These are phyloP conservation scores for Diplodia intermedia DNA, from an alignment of 2,329 filamentous ascomycete species.

Conservation along the genomic window DNA sequence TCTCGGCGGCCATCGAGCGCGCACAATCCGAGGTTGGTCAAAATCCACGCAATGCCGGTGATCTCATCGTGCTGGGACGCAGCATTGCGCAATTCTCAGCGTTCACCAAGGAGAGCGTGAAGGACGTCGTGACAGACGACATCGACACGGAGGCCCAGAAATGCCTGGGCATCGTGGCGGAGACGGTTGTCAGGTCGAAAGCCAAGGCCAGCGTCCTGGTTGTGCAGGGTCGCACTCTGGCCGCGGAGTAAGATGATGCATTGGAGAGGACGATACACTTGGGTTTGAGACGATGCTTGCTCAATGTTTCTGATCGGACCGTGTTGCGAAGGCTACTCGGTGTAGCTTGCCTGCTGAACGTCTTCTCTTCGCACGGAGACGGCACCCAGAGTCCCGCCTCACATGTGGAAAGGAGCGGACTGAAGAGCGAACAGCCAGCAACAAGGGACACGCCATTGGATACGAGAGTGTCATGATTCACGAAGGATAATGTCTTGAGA, in stretches of 20 bases:
- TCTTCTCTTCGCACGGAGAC: neutral
- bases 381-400: neutral
- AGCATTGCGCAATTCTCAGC: slow-evolving; percentile 38
- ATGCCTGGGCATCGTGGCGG: slow-evolving; percentile 63
- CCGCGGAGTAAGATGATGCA: neutral
- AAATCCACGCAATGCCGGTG: slow-evolving; percentile 69
- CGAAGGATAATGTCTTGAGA: slow-evolving; percentile 3
- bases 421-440: slow-evolving; percentile 12
- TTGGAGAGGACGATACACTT: neutral
- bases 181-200: slow-evolving; percentile 64
- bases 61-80: slow-evolving; percentile 72
- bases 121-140: slow-evolving; percentile 38
- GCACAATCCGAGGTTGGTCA: slow-evolving; percentile 67
- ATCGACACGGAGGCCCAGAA: slow-evolving; percentile 53
- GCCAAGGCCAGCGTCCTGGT: slow-evolving; percentile 73
- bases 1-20: slow-evolving; percentile 58
- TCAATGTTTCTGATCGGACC: neutral
- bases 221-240: slow-evolving; percentile 59
- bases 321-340: neutral
- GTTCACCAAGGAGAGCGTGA: slow-evolving; percentile 35
- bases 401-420: neutral
- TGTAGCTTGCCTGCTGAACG: neutral
- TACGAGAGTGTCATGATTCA: slow-evolving; percentile 10
- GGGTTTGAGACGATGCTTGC: neutral
- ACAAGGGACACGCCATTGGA: neutral